Evolutionary conservation across 2,329 filamentous ascomycete genomes (phyloP).

Genomic region (Dothidotthia symphoricarpi): DNA sequence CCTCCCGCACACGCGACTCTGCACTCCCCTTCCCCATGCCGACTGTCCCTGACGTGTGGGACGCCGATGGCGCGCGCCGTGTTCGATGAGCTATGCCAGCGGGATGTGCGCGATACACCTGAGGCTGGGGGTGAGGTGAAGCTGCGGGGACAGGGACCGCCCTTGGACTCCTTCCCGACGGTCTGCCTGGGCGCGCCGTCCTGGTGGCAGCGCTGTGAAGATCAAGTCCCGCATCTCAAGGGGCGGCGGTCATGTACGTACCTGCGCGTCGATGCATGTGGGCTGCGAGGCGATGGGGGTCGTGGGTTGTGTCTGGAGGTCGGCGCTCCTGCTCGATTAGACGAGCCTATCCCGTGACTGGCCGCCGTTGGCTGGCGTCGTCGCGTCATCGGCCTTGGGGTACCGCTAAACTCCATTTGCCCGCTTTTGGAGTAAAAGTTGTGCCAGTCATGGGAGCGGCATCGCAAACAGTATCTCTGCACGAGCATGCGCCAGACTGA

Average conservation of each 20-base stretch:
- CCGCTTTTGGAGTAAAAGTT: conserved; percentile 19
- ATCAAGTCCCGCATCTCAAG: conserved; percentile 1
- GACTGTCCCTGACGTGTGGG: too few relatives aligned
- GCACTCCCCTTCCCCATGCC: too few relatives aligned
- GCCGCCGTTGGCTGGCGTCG: not conserved
- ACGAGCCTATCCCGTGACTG: conserved; percentile 7
- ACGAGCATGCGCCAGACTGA: conserved; percentile 21
- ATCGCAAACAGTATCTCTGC: conserved; percentile 4
- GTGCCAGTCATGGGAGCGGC: conserved; percentile 20
- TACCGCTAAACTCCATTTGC: conserved; percentile 4
- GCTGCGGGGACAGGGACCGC: not conserved
- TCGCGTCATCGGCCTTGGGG: conserved; percentile 12
- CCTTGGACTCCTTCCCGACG: conserved; percentile 4
- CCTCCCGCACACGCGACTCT: too few relatives aligned
- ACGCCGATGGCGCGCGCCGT: too few relatives aligned
- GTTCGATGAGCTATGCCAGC: too few relatives aligned
- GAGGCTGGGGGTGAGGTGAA: too few relatives aligned
- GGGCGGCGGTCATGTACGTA: conserved; percentile 5
- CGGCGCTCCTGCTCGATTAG: conserved; percentile 9
- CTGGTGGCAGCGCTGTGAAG: conserved; percentile 8
- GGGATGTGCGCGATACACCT: too few relatives aligned
- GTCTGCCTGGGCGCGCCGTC: conserved; percentile 5
- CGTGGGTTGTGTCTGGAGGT: conserved; percentile 9
- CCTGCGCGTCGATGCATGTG: conserved; percentile 4
- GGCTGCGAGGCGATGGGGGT: conserved; percentile 4